Percentiles rank a stretch among this genome's conserved stretches.
Evolutionary conservation across 2,329 filamentous ascomycete species (phyloP).

Genomic region (Ophiostoma sp.): DNA sequence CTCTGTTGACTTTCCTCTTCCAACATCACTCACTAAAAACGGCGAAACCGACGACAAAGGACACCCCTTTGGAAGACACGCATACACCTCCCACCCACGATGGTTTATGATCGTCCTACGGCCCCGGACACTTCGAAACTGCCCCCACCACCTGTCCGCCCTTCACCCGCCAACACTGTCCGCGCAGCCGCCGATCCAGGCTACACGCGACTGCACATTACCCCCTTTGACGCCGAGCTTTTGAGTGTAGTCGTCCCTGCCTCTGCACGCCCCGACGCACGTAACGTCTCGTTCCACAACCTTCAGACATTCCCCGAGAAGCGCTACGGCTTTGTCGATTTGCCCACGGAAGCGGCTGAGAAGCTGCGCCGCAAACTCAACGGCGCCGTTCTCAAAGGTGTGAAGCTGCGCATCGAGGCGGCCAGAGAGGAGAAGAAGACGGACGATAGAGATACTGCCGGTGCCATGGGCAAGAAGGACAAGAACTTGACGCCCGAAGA

Average conservation of each 20-base stretch:
- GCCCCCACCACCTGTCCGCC: background rate
- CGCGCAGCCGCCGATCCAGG: slow-evolving; percentile 22
- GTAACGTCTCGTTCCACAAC: slow-evolving; percentile 83
- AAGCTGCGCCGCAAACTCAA: slow-evolving; percentile 89
- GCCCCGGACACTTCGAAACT: slow-evolving; percentile 8
- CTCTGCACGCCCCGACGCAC: slow-evolving; percentile 64
- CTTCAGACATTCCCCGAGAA: slow-evolving; percentile 87
- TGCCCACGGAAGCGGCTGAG: slow-evolving; percentile 80
- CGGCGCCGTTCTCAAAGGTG: slow-evolving; percentile 79
- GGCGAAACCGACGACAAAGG: background rate
- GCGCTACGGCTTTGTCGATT: slow-evolving; percentile 84
- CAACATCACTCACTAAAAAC: background rate
- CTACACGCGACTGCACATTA: slow-evolving; percentile 75
- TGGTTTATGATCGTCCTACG: slow-evolving; percentile 1
- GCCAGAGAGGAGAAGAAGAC: slow-evolving; percentile 45
- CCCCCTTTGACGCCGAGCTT: slow-evolving; percentile 76
- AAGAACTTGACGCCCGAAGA: slow-evolving; percentile 5
- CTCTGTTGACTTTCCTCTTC: background rate
- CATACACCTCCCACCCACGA: background rate
- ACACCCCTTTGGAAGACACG: too few relatives aligned
- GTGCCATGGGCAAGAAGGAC: background rate
- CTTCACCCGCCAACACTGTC: background rate
- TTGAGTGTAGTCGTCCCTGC: slow-evolving; percentile 70
- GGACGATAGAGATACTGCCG: too few relatives aligned
- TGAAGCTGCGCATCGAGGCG: slow-evolving; percentile 80